These are phyloP conservation scores for Buxus sempervirens DNA, from an alignment of 164 flowering plant genomes.

Conservation along the genomic window DNA sequence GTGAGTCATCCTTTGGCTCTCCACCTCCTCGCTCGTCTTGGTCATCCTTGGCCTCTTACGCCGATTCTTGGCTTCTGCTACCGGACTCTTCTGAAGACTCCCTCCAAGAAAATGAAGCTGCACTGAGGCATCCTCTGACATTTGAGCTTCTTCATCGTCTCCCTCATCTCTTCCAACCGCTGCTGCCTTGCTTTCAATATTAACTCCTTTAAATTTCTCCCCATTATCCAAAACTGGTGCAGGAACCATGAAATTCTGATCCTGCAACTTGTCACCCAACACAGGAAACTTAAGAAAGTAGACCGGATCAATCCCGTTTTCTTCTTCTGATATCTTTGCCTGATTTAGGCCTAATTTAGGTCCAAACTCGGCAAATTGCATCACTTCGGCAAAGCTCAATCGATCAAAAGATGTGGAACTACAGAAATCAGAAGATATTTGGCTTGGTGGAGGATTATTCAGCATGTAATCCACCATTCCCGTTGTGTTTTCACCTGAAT, in stretches of 20 bases:
- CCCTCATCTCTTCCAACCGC: slow-evolving; percentile 22
- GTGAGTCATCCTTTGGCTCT: slow-evolving; percentile 98
- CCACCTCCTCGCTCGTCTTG: slow-evolving; percentile 88
- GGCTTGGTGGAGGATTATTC: slow-evolving; percentile 26
- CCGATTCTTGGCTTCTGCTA: slow-evolving; percentile 40
- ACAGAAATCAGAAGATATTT: slow-evolving; percentile 24
- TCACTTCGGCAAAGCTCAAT: slow-evolving; percentile 81
- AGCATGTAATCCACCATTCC: slow-evolving; percentile 58
- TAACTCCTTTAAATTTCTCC: slow-evolving; percentile 16
- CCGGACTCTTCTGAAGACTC: slow-evolving; percentile 19
- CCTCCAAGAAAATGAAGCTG: slow-evolving; percentile 43
- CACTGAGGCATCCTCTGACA: slow-evolving; percentile 32
- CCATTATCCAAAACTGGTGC: slow-evolving; percentile 13
- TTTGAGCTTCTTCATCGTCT: slow-evolving; percentile 32
- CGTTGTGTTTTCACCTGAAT: slow-evolving; percentile 19
- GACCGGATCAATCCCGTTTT: slow-evolving; percentile 68
- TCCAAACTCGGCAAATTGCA: slow-evolving; percentile 93
- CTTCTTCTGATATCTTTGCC: slow-evolving; percentile 39
- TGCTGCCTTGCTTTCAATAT: slow-evolving; percentile 4
- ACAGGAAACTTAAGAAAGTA: slow-evolving; percentile 89
- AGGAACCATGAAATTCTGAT: slow-evolving; percentile 23
- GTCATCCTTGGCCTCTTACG: slow-evolving; percentile 66
- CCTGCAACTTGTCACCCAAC: slow-evolving; percentile 53
- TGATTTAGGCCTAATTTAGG: slow-evolving; percentile 64
- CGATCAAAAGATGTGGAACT: slow-evolving; percentile 42